Conservation (phyloP, 176 grass and related monocot species). For the Olyra latifolia region DNA sequence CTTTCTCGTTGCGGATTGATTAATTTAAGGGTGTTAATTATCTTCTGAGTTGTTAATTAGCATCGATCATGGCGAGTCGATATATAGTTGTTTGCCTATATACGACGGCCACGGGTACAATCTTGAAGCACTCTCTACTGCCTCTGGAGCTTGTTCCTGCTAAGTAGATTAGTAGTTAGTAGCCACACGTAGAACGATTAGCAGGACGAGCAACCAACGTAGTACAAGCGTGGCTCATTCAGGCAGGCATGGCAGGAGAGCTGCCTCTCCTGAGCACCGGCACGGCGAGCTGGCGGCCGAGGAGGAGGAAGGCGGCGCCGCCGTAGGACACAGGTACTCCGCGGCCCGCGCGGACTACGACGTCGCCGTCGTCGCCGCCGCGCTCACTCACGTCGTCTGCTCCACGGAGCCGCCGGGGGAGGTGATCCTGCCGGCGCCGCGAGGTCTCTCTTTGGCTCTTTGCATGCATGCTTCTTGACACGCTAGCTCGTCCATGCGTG, state of each 20-base stretch:
- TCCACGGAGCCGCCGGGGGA: neutral
- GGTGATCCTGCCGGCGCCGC: neutral
- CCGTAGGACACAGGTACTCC: neutral
- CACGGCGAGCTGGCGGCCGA: neutral
- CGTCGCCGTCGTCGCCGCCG: conserved; percentile 20
- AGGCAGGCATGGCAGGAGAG: neutral
- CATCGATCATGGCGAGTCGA: neutral
- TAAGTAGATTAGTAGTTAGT: too few relatives aligned
- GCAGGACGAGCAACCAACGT: neutral
- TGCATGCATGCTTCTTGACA: neutral
- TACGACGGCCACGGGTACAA: neutral
- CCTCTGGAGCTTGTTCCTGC: neutral
- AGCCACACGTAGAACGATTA: neutral
- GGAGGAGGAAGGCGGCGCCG: neutral
- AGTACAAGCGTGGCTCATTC: neutral
- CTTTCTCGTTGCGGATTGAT: neutral
- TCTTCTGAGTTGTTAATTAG: neutral
- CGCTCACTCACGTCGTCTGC: conserved; percentile 42
- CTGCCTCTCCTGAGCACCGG: neutral
- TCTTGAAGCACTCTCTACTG: neutral
- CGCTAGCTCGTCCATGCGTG: neutral
- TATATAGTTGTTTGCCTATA: neutral
- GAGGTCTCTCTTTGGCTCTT: neutral
- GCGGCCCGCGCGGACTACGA: conserved; percentile 32
- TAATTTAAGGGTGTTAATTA: neutral